phyloP scores from a whole-genome alignment of 352 stramenopile species.

The Phytophthora hybrid region DNA sequence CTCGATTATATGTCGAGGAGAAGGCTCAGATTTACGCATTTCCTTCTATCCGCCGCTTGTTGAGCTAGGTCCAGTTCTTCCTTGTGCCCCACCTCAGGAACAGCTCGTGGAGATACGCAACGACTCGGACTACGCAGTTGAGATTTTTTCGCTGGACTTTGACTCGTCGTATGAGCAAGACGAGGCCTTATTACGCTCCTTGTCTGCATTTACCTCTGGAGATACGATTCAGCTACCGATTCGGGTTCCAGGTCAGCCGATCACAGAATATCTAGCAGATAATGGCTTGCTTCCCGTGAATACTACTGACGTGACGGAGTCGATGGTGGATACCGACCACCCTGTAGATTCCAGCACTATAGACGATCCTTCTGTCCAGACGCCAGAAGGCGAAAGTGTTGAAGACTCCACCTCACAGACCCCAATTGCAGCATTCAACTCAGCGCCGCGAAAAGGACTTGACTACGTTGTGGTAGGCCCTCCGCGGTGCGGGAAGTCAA shows the following conservation, averaged over 20 bases:
- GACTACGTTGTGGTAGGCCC: conserved; percentile 90
- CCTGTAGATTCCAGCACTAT: neutral
- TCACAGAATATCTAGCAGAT: conserved; percentile 67
- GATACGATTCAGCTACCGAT: conserved; percentile 80
- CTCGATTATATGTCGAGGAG: conserved; percentile 77
- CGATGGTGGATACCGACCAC: neutral
- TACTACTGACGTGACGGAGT: conserved; percentile 16
- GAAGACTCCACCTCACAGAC: neutral
- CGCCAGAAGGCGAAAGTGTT: conserved; percentile 9
- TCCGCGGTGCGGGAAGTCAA: conserved; percentile 79
- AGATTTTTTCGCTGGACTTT: conserved; percentile 94
- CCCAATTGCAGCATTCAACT: conserved; percentile 9
- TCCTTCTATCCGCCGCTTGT: conserved; percentile 84
- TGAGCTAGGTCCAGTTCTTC: conserved; percentile 90
- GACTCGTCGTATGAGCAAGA: conserved; percentile 86
- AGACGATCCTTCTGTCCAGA: conserved; percentile 1
- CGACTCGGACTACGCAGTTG: conserved; percentile 88
- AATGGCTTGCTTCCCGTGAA: conserved; percentile 45
- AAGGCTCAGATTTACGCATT: conserved; percentile 83
- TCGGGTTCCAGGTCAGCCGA: conserved; percentile 63
- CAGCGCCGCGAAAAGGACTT: conserved; percentile 45
- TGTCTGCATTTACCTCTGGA: conserved; percentile 67
- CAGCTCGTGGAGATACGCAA: conserved; percentile 86
- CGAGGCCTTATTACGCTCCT: conserved; percentile 78
- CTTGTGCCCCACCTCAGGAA: conserved; percentile 59